A percentile compares a stretch with the other conserved stretches of the same genome.
These are phyloP conservation scores for Coemansia sp. DNA, from an alignment of 192 early-diverging fungal species.

Conservation along the genomic window DNA sequence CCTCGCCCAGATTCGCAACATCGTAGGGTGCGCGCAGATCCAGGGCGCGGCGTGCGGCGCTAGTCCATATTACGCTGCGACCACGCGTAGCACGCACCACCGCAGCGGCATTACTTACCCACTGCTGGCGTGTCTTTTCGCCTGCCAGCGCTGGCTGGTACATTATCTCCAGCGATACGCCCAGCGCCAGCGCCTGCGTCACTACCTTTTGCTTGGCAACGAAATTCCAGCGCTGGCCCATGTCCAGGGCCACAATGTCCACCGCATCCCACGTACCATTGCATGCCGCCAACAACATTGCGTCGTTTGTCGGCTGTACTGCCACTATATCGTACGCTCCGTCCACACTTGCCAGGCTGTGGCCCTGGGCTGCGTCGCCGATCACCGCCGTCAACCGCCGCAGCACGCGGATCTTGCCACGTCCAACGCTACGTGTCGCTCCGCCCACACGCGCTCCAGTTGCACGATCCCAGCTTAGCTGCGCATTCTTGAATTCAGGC, in stretches of 20 bases:
- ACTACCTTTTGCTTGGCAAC: conserved; percentile 49
- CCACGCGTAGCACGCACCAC: conserved; percentile 48
- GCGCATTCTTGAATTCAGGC: conserved; percentile 18
- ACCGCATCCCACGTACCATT: conserved; percentile 38
- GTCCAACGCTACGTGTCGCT: conserved; percentile 6
- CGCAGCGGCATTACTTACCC: conserved; percentile 46
- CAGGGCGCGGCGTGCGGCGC: conserved; percentile 33
- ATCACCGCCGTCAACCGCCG: conserved; percentile 42
- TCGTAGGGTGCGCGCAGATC: conserved; percentile 48
- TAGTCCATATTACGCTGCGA: conserved; percentile 33
- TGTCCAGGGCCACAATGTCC: conserved; percentile 47
- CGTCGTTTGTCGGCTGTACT: conserved; percentile 39
- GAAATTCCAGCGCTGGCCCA: conserved; percentile 46
- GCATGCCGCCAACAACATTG: conserved; percentile 36
- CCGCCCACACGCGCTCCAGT: conserved; percentile 22
- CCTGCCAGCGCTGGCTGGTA: conserved; percentile 34
- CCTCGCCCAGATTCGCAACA: conserved; percentile 39
- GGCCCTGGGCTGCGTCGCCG: conserved; percentile 36
- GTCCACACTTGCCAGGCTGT: conserved; percentile 16
- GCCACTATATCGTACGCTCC: conserved; percentile 48
- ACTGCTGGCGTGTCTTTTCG: conserved; percentile 36
- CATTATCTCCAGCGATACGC: conserved; percentile 32
- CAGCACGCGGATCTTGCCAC: conserved; percentile 34
- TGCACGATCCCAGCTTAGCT: conserved; percentile 27
- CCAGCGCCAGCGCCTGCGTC: conserved; percentile 36